phyloP scores from a whole-genome alignment of 2,329 filamentous ascomycete genomes.

The Mycocentrospora acerina region DNA sequence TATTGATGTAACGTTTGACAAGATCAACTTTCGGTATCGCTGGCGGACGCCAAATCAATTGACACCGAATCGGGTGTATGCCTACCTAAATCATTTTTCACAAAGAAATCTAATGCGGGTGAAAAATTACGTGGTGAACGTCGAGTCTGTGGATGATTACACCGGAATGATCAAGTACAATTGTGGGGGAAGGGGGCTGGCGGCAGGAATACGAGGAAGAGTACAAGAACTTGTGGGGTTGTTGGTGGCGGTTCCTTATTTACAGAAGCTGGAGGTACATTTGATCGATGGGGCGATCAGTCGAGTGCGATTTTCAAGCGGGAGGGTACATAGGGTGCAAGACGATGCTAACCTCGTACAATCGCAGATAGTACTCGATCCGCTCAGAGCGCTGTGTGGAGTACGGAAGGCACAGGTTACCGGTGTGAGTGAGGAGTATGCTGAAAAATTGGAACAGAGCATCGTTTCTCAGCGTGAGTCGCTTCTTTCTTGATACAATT shows the following conservation, averaged over 20 bases:
- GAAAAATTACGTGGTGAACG: slow-evolving; percentile 45
- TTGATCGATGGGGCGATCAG: slow-evolving; percentile 33
- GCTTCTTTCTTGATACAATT: slow-evolving; percentile 13
- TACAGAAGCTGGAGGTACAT: slow-evolving; percentile 34
- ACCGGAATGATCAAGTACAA: slow-evolving; percentile 56
- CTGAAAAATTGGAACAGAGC: slow-evolving; percentile 31
- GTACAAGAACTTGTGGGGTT: slow-evolving; percentile 45
- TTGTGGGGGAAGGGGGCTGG: slow-evolving; percentile 47
- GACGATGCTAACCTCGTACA: slow-evolving; percentile 37
- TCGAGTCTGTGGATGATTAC: slow-evolving; percentile 53
- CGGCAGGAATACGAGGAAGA: slow-evolving; percentile 44
- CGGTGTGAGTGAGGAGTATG: slow-evolving; percentile 45
- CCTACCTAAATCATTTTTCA: slow-evolving; percentile 47
- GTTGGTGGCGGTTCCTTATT: slow-evolving; percentile 25
- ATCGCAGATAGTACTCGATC: slow-evolving; percentile 47
- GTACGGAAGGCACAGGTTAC: slow-evolving; percentile 40
- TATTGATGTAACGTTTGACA: slow-evolving; percentile 47
- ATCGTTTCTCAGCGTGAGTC: slow-evolving; percentile 30
- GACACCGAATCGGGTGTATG: slow-evolving; percentile 42
- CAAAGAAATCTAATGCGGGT: slow-evolving; percentile 45
- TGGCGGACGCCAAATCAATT: slow-evolving; percentile 48
- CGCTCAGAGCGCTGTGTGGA: slow-evolving; percentile 40
- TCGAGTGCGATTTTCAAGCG: slow-evolving; percentile 29
- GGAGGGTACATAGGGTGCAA: slow-evolving; percentile 36
- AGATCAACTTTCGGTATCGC: slow-evolving; percentile 48